These are phyloP conservation scores for Dendrobium catenatum DNA, from an alignment of 106 monocot species.

Conservation along the genomic window DNA sequence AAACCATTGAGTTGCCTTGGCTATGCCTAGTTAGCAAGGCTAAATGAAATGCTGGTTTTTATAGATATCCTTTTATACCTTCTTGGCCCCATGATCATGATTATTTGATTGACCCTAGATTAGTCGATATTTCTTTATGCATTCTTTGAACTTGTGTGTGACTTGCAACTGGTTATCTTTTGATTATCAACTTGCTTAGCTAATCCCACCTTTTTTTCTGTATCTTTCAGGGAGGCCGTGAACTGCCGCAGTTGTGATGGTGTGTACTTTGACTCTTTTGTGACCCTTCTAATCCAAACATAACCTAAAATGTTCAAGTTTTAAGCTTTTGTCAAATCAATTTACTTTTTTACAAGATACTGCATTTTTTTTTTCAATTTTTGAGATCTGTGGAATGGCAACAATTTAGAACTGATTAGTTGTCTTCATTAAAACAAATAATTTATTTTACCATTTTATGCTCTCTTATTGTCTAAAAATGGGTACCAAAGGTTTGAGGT, in stretches of 20 bases:
- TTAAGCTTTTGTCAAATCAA: not conserved
- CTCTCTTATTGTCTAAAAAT: not conserved
- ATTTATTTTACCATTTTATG: not conserved
- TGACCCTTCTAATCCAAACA: not conserved
- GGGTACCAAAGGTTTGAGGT: not conserved
- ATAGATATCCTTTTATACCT: not conserved
- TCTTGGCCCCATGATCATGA: not conserved
- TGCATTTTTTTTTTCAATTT: not conserved
- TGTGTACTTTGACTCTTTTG: constrained; percentile 23
- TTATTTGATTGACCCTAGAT: not conserved
- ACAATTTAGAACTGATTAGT: not conserved
- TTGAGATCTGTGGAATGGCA: not conserved
- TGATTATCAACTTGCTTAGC: not conserved
- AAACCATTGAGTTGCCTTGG: not conserved
- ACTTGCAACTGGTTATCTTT: not conserved
- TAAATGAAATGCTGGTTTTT: not conserved
- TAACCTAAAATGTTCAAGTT: not conserved
- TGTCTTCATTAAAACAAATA: not conserved
- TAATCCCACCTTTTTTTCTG: constrained; percentile 14
- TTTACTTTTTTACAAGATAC: not conserved
- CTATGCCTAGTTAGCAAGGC: not conserved
- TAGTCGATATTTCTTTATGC: not conserved
- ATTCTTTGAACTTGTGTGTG: not conserved
- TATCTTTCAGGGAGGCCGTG: constrained; percentile 65
- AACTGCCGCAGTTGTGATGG: constrained; percentile 75